phyloP scores from a whole-genome alignment of 2,329 filamentous ascomycete genomes.

The Alternaria brassicicola region DNA sequence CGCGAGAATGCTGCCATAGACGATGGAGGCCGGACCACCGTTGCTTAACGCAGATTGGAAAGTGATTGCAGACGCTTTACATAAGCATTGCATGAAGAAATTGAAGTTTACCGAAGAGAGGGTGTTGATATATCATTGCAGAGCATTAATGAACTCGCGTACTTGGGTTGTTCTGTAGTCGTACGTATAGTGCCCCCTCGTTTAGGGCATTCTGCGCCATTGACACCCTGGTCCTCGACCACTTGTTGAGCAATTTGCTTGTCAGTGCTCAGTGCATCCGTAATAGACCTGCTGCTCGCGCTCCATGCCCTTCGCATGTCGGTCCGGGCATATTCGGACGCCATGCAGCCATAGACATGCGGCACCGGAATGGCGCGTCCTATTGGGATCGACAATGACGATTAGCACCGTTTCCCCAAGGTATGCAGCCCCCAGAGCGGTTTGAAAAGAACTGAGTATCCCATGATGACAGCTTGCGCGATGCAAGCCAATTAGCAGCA shows the following conservation, averaged over 20 bases:
- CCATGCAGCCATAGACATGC: background rate
- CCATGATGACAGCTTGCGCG: background rate
- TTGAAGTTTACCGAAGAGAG: slow-evolving; percentile 31
- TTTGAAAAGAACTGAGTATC: background rate
- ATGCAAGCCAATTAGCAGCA: background rate
- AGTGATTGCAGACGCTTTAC: slow-evolving; percentile 35
- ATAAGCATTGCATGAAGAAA: slow-evolving; percentile 33
- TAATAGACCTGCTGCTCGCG: background rate
- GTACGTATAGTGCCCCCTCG: slow-evolving; percentile 6
- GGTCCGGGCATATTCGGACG: background rate
- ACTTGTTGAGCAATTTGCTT: slow-evolving; percentile 19
- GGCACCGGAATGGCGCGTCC: background rate
- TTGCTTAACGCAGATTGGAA: slow-evolving; percentile 35
- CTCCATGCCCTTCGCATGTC: background rate
- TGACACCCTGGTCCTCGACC: slow-evolving; percentile 18
- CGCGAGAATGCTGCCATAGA: slow-evolving; percentile 36
- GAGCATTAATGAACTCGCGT: background rate
- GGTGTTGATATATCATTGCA: slow-evolving; percentile 34
- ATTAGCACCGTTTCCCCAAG: background rate
- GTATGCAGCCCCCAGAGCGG: background rate
- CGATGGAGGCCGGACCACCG: slow-evolving; percentile 36
- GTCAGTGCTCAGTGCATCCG: background rate
- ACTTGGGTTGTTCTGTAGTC: background rate
- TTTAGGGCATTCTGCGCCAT: slow-evolving; percentile 16
- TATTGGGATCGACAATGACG: background rate